phyloP scores from a whole-genome alignment of 305 asterid genomes.

The Rubia peregrina region DNA sequence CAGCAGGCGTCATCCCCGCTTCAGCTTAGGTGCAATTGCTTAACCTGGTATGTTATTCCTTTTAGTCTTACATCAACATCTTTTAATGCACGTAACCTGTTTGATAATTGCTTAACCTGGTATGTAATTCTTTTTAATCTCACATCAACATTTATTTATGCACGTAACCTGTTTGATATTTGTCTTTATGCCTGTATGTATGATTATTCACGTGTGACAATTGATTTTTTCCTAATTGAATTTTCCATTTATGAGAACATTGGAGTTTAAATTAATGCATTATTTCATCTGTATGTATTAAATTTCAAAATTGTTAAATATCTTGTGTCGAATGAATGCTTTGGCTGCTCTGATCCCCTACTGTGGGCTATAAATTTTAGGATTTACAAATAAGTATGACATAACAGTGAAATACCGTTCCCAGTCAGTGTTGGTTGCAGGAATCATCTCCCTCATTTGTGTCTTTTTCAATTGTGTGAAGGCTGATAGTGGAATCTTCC shows the following conservation, averaged over 20 bases:
- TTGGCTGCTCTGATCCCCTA: not conserved
- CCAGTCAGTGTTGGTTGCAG: not conserved
- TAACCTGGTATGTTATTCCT: too few species aligned
- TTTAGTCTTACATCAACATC: not conserved
- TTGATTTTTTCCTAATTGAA: too few species aligned
- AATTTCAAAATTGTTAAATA: not conserved
- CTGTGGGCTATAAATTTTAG: not conserved
- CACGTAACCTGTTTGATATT: not conserved
- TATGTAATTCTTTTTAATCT: too few species aligned
- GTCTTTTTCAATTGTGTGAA: conserved; percentile 4
- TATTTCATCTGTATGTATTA: not conserved
- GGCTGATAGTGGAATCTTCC: conserved; percentile 4
- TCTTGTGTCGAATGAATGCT: not conserved
- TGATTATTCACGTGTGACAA: not conserved
- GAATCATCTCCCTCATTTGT: conserved; percentile 1
- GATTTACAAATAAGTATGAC: not conserved
- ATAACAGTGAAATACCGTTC: not conserved
- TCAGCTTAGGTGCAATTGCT: too few species aligned
- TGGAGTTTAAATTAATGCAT: not conserved
- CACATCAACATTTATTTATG: too few species aligned
- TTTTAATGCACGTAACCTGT: not conserved
- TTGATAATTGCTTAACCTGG: not conserved
- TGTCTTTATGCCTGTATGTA: not conserved
- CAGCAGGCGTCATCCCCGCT: too few species aligned
- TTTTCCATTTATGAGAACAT: too few species aligned